These are phyloP conservation scores for Neodidymelliopsis sp. DNA, from an alignment of 2,329 filamentous ascomycete genomes.

Conservation along the genomic window DNA sequence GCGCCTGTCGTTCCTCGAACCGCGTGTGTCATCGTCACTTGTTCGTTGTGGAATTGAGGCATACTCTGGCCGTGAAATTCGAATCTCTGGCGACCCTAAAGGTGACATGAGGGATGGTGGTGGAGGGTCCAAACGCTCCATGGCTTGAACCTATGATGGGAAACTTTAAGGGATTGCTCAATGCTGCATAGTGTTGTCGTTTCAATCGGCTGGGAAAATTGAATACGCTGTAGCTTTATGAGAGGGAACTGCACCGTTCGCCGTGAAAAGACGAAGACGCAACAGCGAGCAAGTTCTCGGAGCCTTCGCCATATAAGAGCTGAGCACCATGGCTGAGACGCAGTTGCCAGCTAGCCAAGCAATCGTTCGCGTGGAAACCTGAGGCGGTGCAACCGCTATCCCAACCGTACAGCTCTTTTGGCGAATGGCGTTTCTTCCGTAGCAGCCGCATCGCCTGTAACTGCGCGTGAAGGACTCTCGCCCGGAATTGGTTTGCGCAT, in stretches of 20 bases:
- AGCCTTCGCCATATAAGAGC: slow-evolving; percentile 17
- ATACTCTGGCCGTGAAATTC: slow-evolving; percentile 24
- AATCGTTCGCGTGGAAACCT: slow-evolving; percentile 17
- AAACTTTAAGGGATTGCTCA: slow-evolving; percentile 7
- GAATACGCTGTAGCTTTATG: slow-evolving; percentile 5
- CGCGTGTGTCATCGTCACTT: slow-evolving; percentile 25
- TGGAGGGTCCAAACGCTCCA: slow-evolving; percentile 6
- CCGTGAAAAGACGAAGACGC: neutral
- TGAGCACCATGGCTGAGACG: slow-evolving; percentile 27
- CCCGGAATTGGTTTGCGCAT: neutral
- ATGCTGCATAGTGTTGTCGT: slow-evolving; percentile 2
- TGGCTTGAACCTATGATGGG: neutral
- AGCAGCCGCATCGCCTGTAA: slow-evolving; percentile 20
- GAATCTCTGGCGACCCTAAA: slow-evolving; percentile 25
- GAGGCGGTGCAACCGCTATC: slow-evolving; percentile 20
- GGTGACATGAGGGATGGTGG: slow-evolving; percentile 8
- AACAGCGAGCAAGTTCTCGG: slow-evolving; percentile 12
- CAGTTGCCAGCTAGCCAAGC: slow-evolving; percentile 23
- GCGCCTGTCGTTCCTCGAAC: slow-evolving; percentile 18
- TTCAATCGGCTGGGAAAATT: neutral
- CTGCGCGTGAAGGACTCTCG: neutral
- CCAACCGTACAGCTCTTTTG: neutral
- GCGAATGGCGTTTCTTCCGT: slow-evolving; percentile 10
- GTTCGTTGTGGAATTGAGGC: slow-evolving; percentile 24
- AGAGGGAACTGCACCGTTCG: too few relatives aligned